Base-by-base conservation (phyloP, 1,284 basidiomycete genomes). In the Marasmius sp. region DNA sequence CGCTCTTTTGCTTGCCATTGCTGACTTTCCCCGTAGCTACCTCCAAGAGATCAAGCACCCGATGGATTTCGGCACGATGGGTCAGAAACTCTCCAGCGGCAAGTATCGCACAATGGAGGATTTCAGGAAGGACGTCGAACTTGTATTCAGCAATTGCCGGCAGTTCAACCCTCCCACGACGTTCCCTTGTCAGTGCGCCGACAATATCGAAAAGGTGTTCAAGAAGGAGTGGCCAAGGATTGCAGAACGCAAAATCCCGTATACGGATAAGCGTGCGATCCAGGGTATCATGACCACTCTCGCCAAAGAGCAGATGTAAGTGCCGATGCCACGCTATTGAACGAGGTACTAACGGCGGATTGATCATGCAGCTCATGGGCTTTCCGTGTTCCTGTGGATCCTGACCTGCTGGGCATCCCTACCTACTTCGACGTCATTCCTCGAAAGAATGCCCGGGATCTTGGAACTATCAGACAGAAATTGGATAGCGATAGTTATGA, bases 61-160 rank as follows among this genome's bases (percentile, higher is more conserved):
- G 6, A 99, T 98, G 95, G 96, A 99, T 76, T 88, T 98, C 60
- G 87, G 87, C 10, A 97, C 96, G 10, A 93, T 98, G 71, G 74
- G 76, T 39, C 80, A 79, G 55, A 95, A 94, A 71, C 77, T 97
- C 58, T 82, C 83, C 45, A 75, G 82, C 59, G 84, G 83, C 54
- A 80, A 83, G 69, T 98, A 97, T 74, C 69, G 77, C 18, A 88
- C 84, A 0, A 93, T 94, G 88, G 92, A 92, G 59, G 86, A 91
- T 1, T 90, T 99, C 66, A 88, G 85, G 41, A 81, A 82, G 62
- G 97, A 98, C 69, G 80, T 94, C 60, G 87, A 93, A 64, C 85
- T 97, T 10, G 86, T 98, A 60, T 91, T 98, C 70, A 81, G 77
- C 70, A 99, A 99, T 74, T 95, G 94, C 73, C 85, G 92, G 20